phyloP scores from a whole-genome alignment of 78 protist genomes.

The Guillardia theta region DNA sequence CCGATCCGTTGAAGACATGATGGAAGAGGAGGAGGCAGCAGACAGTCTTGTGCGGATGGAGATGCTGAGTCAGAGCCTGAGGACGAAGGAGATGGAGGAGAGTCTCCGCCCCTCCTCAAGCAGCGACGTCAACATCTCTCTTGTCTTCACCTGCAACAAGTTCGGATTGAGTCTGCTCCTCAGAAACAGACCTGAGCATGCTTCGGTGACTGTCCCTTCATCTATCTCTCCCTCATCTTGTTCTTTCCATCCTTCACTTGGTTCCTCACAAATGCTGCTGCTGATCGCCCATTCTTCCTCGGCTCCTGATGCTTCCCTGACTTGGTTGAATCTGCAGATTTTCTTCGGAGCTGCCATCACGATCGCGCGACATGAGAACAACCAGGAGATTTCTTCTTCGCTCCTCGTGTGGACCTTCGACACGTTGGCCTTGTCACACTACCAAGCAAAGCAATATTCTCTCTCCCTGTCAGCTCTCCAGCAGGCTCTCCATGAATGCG shows the following conservation, averaged over 20 bases:
- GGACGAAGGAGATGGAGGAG: background rate
- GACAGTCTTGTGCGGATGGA: background rate
- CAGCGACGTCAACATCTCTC: background rate
- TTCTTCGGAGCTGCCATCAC: background rate
- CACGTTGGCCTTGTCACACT: background rate
- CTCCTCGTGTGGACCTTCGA: background rate
- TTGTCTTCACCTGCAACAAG: background rate
- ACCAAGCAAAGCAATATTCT: background rate
- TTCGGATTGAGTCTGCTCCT: background rate
- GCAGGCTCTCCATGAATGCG: background rate
- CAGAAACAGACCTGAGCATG: background rate
- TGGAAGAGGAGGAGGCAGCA: background rate
- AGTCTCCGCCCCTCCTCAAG: background rate
- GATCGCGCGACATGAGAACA: background rate
- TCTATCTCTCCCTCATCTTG: no score
- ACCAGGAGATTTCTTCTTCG: background rate
- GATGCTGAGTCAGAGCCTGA: background rate
- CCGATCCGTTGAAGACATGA: background rate
- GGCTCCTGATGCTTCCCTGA: no score
- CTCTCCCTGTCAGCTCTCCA: background rate
- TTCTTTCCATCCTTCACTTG: no score
- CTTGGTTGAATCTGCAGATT: background rate
- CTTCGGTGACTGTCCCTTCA: no score
- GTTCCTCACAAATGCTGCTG: no score
- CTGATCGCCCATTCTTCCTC: no score